These are phyloP conservation scores for Aspergillus ibericus DNA, from an alignment of 2,329 filamentous ascomycete species.

Conservation along the genomic window DNA sequence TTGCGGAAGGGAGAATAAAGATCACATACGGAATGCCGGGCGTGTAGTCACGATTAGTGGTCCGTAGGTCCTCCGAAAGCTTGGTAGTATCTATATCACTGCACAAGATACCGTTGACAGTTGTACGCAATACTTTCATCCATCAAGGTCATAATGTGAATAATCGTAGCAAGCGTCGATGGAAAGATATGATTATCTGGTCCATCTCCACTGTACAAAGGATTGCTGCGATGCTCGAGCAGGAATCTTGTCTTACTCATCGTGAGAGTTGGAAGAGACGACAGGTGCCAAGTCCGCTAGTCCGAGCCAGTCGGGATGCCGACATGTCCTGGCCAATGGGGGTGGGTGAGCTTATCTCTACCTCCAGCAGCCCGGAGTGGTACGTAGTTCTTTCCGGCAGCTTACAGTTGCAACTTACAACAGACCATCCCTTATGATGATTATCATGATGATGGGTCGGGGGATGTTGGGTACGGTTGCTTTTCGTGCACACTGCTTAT, in stretches of 20 bases:
- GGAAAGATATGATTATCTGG: neutral
- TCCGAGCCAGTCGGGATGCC: slow-evolving; percentile 21
- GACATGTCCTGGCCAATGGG: slow-evolving; percentile 24
- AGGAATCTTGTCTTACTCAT: neutral
- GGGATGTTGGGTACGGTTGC: neutral
- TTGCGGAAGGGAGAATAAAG: neutral
- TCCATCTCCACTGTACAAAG: neutral
- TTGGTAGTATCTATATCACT: neutral
- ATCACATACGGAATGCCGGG: too few species aligned
- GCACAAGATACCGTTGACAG: neutral
- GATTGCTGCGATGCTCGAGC: neutral
- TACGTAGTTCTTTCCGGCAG: too few species aligned
- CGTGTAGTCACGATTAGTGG: neutral
- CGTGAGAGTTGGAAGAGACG: neutral
- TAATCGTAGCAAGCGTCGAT: neutral
- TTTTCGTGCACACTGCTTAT: neutral
- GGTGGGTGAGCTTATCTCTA: slow-evolving; percentile 26
- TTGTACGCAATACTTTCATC: neutral
- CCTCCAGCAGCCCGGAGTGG: neutral
- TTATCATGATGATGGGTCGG: neutral
- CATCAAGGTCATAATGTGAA: too few species aligned
- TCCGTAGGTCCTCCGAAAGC: neutral
- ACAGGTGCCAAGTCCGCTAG: slow-evolving; percentile 15
- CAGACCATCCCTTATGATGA: neutral
- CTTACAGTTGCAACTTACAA: neutral